Evolutionary conservation across 225 moss, liverwort and hornwort species (phyloP), one percentile per base, ranked within the genome.

Genomic region (Sphagnum contortum): DNA sequence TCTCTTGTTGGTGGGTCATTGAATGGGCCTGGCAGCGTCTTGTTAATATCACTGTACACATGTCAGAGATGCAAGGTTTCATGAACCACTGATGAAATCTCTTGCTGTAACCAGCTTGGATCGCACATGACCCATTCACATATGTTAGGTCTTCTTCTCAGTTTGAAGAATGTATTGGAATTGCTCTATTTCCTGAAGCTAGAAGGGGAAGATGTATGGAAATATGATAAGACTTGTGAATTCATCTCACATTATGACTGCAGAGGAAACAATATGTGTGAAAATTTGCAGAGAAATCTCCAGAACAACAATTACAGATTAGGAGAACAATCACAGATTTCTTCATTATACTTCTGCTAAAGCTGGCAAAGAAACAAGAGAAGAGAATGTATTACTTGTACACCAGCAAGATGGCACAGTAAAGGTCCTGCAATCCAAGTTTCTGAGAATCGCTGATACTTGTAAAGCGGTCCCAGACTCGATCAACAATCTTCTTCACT

Each of bases 1-100:
- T 88, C 86, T 75, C 90, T 84, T 55, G 83, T 6, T 57, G 95
- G 95, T 46, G 95, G 95, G 66, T 96, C 90, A 65, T 87, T 72
- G 61, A 81, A 78, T 45, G 81, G 95, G 56, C 95, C 95, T 9
- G 92, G 90, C 59, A 96, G 6, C 50, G 65, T 80, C 80, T 90
- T 96, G 77, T 96, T 96, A 72, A 96, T 83, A 66, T 96, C 92
- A 71, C 92, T 95, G 84, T 29, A 67, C 45, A 51, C 64, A 64
- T 5, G 11, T 13, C 29, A 29, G 29, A 76, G 46, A n/a, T 2
- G 63, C 29, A 13, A 8, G 2, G 3, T 45, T 66, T 7, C n/a
- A 52, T 10, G 14, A 13, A 6, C 14, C 11, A 13, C 11, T n/a
- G 5, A 9, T 7, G 4, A n/a, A 49, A 3, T 9, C 50, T 44